Base-by-base conservation (phyloP, 495 filamentous ascomycete genomes). In the Penicillium argentinense region DNA sequence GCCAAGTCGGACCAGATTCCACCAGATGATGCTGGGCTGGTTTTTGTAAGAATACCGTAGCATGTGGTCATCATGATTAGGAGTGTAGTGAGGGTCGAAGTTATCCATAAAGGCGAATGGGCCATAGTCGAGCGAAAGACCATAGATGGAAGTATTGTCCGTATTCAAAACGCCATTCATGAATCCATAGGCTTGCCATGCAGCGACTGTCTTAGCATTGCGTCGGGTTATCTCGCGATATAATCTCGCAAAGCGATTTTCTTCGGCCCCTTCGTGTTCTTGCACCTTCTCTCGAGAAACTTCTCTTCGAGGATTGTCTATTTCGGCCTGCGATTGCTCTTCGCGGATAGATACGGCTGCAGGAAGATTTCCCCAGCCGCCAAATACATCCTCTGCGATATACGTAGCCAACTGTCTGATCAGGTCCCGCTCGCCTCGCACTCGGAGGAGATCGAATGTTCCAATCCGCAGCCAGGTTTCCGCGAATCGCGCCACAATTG, bases 121-220 rank as follows among this genome's bases (percentile, higher is more conserved):
- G 0, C 93, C 93, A 57, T 87, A 98, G 68, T 98, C 93, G 16
- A 98, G 85, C 1, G 84, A 89, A 0, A 98, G 67, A 5, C 93
- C 93, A 26, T 85, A 84, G 41, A 98, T 77, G 4, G 88, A 95
- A 0, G 92, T 98, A 62, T 98, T 98, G 62, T 98, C 93, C 0
- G 93, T 97, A 57, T 96, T 92, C 24, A 98, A 73, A 16, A 98
- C 93, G 13, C 93, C 93, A 59, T 98, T 98, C 78, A 92, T 97
- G 69, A 98, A 98, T 9, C 87, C 93, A 67, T 96, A 97, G 16
- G 88, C 88, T 68, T 98, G 93, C 93, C 93, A 98, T 44, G 83
- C 80, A 9, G 93, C 93, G 1, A 97, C 91, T 0, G 88, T 96
- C 29, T 81, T 76, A 1, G 93, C 93, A 57, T 97, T 98, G 34